Conservation (phyloP, 306 rosid species). For the Vigna radiata region DNA sequence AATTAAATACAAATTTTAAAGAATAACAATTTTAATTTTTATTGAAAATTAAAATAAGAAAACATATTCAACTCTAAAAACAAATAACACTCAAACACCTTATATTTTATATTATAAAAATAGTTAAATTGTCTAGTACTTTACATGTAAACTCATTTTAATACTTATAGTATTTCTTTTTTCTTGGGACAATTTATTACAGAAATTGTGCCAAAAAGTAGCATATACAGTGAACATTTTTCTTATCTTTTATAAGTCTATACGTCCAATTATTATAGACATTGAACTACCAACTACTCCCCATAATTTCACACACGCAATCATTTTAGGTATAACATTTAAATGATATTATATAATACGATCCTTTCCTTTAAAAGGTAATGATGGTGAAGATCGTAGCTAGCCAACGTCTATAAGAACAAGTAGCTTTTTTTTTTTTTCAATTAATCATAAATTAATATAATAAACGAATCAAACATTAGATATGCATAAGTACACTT, state of each 20-base stretch:
- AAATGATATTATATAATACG: background rate
- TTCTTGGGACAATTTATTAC: background rate
- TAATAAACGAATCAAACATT: background rate
- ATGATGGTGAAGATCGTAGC: constrained; percentile 5
- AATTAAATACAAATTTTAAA: no score
- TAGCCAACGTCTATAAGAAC: constrained; percentile 6
- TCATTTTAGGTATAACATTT: constrained; percentile 1
- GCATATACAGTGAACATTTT: background rate
- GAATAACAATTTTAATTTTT: no score
- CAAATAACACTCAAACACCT: no score
- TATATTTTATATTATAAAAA: no score
- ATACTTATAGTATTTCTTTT: background rate
- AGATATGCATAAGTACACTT: background rate
- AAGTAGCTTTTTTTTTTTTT: background rate
- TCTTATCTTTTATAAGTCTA: constrained; percentile 1
- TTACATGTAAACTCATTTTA: no score
- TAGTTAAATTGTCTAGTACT: no score
- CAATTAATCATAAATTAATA: background rate
- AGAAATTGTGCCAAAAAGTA: background rate
- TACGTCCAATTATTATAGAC: background rate
- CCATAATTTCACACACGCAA: constrained; percentile 13
- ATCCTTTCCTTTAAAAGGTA: constrained; percentile 15
- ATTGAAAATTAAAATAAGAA: no score
- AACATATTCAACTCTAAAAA: no score
- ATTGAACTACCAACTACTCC: constrained; percentile 17